Evolutionary conservation across 306 rosid genomes (phyloP), one percentile per base, ranked within the genome.

Genomic region (Quercus wislizeni): DNA sequence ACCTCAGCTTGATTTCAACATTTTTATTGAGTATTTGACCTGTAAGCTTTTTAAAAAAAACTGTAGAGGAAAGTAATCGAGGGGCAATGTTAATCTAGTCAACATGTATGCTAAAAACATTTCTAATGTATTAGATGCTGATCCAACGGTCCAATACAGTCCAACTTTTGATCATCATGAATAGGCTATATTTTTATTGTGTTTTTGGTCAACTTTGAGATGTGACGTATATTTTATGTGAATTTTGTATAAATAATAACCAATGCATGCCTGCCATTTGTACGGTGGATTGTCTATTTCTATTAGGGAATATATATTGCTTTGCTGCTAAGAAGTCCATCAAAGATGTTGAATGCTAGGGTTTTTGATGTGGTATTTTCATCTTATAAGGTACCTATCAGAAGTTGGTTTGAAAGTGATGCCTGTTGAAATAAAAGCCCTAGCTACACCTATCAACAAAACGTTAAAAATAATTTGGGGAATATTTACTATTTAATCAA

Each of bases 331-430:
- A 80, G 86, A 75, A 62, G 83, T 69, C 81, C 20, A 82, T 83
- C 78, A 68, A 68, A 76, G 82, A 72, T 80, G 85, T 83, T 82
- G 85, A 83, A 71, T 73, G 82, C 73, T 73, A 59, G 85, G 67
- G 62, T 70, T 84, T 84, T 83, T 86, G 86, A 87, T 87, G 86
- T 57, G 61, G 84, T 68, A 71, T 88, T 83, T 79, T 38, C 87
- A 88, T 88, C 88, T 86, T 75, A 86, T 78, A 88, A 73, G 74
- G 92, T 89, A 78, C 5, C 92, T 64, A 78, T 92, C 96, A 80
- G 38, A 85, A 85, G 91, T 89, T 86, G 92, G 93, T 92, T 73
- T 59, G 96, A 91, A 41, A 85, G 84, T 73, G 94, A 93, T 65
- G 75, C 80, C 72, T 74, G 87, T 71, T 88, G 90, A 90, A 79